Percentiles rank a stretch among this genome's conserved stretches.
Conservation (phyloP, 768 basidiomycete genomes). For the Panaeolus papilionaceus region DNA sequence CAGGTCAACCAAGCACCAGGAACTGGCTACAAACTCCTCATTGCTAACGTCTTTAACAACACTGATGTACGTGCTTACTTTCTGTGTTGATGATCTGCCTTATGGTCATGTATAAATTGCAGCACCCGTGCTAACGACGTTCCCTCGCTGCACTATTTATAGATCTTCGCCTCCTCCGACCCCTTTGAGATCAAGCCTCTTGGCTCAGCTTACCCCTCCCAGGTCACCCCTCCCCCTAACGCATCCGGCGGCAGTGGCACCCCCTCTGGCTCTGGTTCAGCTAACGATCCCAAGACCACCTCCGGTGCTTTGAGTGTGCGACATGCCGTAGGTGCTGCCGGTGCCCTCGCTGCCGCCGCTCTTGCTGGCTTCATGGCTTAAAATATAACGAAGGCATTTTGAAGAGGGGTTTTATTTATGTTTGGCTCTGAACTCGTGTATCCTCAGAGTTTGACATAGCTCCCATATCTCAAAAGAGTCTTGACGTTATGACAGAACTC, state of each 20-base stretch:
- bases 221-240: slow-evolving; percentile 36
- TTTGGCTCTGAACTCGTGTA: background rate
- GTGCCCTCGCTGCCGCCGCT: slow-evolving; percentile 12
- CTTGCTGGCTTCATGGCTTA: slow-evolving; percentile 15
- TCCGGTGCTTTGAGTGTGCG: slow-evolving; percentile 10
- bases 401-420: background rate
- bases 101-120: background rate
- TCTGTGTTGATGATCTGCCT: background rate
- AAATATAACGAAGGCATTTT: background rate
- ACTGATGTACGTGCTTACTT: slow-evolving; percentile 51
- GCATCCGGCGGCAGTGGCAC: slow-evolving; percentile 28
- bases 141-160: background rate
- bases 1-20: slow-evolving; percentile 48
- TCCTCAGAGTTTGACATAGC: background rate
- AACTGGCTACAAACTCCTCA: slow-evolving; percentile 53
- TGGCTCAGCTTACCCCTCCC: slow-evolving; percentile 57
- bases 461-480: background rate
- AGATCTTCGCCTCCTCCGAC: slow-evolving; percentile 64
- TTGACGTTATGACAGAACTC: background rate
- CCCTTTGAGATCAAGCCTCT: slow-evolving; percentile 66
- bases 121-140: background rate
- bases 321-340: slow-evolving; percentile 14
- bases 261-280: slow-evolving; percentile 30
- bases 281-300: slow-evolving; percentile 20
- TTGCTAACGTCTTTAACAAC: slow-evolving; percentile 57